Base-by-base conservation (phyloP, 108 stramenopile genomes). In the Cyclotella atomus region DNA sequence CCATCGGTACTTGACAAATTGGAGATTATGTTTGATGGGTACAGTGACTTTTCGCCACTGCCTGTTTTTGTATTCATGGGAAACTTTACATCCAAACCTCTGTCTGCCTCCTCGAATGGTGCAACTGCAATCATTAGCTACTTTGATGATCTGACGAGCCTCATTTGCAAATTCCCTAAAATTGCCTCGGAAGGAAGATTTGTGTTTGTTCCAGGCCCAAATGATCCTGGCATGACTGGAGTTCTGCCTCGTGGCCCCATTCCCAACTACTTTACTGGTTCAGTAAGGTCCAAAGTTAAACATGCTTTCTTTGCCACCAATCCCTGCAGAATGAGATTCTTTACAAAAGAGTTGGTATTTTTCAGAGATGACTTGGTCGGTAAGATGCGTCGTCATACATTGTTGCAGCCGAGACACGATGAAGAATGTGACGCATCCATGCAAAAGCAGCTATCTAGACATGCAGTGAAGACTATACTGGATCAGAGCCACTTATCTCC, bases 41-140 rank as follows among this genome's bases (percentile, higher is more conserved):
- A 81, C 68, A 76, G 72, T 68, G 50, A 87, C 28, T 62, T 84
- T 23, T 45, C 72, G 44, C 75, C 87, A 12, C 73, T 83, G 0
- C 89, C 93, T 27, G 49, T 97, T 47, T 95, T 96, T 73, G 87
- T 96, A 3, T 77, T 98, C n/a, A 96, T 98, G 92, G 98, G 98
- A 34, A 91, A 97, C 72, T 97, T 98, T 71, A 75, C 84, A 35
- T 91, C 94, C 55, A 75, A 76, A 52, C 86, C 89, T 0, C 46
- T 83, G n/a, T n/a, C n/a, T n/a, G n/a, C n/a, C 15, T 79, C 66
- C 21, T 46, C 59, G 28, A 65, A 68, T 23, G 80, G 75, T 64
- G 68, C 75, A 17, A 81, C 86, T 44, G 68, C 63, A 21, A 81
- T 85, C 46, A 80, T 84, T 32, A 68, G 60, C 36, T 88, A 83